Conservation (phyloP, 768 basidiomycete species). For the Boletus pseudo-olivaceus region DNA sequence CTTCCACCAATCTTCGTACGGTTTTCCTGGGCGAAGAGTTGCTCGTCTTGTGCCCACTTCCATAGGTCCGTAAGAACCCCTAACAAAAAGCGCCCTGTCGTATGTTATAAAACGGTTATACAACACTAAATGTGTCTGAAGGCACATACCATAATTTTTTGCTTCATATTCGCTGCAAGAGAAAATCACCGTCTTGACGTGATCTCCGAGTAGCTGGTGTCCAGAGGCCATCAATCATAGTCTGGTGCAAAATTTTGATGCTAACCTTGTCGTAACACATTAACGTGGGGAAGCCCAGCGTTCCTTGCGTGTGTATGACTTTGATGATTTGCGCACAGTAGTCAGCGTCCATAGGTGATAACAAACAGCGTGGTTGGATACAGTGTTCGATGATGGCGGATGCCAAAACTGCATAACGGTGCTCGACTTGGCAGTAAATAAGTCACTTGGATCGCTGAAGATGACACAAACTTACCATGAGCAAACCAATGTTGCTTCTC, state of each 20-base stretch:
- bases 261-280: conserved; percentile 79
- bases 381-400: conserved; percentile 82
- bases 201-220: conserved; percentile 73
- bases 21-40: conserved; percentile 68
- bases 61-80: conserved; percentile 75
- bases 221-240: conserved; percentile 3
- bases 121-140: background rate
- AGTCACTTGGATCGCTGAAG: conserved; percentile 1
- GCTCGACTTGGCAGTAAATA: conserved; percentile 23
- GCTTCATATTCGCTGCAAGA: conserved; percentile 96
- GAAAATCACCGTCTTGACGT: conserved; percentile 81
- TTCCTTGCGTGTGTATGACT: conserved; percentile 83
- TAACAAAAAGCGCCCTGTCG: conserved; percentile 77
- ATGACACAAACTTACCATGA: conserved; percentile 40
- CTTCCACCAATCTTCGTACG: conserved; percentile 62
- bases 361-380: conserved; percentile 83
- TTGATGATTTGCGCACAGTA: conserved; percentile 91
- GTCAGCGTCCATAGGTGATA: conserved; percentile 97
- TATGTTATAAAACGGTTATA: conserved; percentile 1
- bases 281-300: conserved; percentile 82
- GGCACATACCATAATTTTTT: conserved; percentile 76
- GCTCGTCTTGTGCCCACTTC: conserved; percentile 78
- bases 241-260: background rate
- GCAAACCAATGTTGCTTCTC: conserved; percentile 86
- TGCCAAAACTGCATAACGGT: conserved; percentile 46